Evolutionary conservation across 257 asterid species (phyloP).

Genomic region (Osmanthus fragrans): DNA sequence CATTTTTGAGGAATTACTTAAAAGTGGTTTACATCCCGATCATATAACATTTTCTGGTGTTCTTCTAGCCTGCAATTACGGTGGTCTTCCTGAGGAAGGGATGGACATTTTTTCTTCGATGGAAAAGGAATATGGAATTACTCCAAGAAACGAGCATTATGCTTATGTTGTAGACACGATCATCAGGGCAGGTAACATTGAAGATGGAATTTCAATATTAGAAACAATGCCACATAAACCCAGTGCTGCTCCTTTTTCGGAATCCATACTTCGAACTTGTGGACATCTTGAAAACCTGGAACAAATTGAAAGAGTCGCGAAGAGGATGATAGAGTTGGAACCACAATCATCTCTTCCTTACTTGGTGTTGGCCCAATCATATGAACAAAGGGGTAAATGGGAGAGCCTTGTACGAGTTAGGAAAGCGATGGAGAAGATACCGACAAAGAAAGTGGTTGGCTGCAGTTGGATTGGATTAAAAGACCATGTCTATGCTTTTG

Average conservation of each 20-base stretch:
- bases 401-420: conserved; percentile 68
- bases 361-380: conserved; percentile 48
- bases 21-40: conserved; percentile 52
- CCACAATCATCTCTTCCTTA: conserved; percentile 49
- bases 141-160: conserved; percentile 55
- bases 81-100: conserved; percentile 55
- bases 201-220: conserved; percentile 50
- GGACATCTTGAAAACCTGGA: conserved; percentile 40
- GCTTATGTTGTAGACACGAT: conserved; percentile 43
- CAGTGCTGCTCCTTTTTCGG: conserved; percentile 38
- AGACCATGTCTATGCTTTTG: conserved; percentile 33
- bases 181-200: conserved; percentile 47
- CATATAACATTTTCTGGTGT: conserved; percentile 47
- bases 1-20: conserved; percentile 43
- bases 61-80: conserved; percentile 60
- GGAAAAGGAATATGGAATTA: conserved; percentile 46
- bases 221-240: conserved; percentile 39
- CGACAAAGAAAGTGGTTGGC: conserved; percentile 28
- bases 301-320: conserved; percentile 47
- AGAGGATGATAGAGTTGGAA: conserved; percentile 52
- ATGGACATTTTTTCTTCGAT: conserved; percentile 47
- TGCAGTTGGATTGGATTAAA: conserved; percentile 55
- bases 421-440: conserved; percentile 42
- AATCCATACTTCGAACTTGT: conserved; percentile 51
- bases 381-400: conserved; percentile 61